These are phyloP conservation scores for Smallanthus sonchifolius DNA, from an alignment of 129 eudicot species.

Conservation along the genomic window DNA sequence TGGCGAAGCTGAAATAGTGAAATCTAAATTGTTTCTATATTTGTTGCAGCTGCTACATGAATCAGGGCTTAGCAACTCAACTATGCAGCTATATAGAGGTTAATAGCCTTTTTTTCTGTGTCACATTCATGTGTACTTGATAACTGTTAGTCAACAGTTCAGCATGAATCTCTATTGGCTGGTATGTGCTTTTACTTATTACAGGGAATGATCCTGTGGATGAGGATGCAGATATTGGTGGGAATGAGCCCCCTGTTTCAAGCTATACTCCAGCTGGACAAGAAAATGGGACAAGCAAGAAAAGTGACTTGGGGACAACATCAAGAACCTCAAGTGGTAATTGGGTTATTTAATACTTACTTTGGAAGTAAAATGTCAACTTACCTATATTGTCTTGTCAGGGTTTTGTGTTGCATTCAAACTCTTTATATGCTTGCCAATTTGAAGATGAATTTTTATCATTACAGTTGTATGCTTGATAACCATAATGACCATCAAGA, in stretches of 20 bases:
- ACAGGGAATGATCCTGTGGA: constrained; percentile 50
- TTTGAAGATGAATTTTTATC: neutral
- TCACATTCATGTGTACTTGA: neutral
- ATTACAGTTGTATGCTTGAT: neutral
- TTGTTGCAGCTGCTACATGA: constrained; percentile 62
- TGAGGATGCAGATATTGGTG: constrained; percentile 73
- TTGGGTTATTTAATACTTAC: constrained; percentile 5
- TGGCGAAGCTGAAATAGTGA: neutral
- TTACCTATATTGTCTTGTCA: neutral
- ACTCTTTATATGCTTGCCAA: neutral
- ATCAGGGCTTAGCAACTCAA: constrained; percentile 85
- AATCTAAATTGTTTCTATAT: neutral
- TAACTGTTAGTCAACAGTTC: constrained; percentile 8
- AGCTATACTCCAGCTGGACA: constrained; percentile 58
- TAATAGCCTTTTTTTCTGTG: neutral
- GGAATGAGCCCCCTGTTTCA: constrained; percentile 70
- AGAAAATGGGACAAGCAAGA: constrained; percentile 37
- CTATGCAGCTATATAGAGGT: constrained; percentile 76
- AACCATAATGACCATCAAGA: neutral
- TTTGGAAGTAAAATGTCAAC: neutral
- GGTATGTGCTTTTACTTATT: neutral
- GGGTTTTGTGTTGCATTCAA: neutral
- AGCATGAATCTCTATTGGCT: constrained; percentile 7
- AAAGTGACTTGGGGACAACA: constrained; percentile 30
- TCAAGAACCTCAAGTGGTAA: constrained; percentile 43